Conservation (phyloP, 345 rosid genomes). For the Cochlearia excelsa region DNA sequence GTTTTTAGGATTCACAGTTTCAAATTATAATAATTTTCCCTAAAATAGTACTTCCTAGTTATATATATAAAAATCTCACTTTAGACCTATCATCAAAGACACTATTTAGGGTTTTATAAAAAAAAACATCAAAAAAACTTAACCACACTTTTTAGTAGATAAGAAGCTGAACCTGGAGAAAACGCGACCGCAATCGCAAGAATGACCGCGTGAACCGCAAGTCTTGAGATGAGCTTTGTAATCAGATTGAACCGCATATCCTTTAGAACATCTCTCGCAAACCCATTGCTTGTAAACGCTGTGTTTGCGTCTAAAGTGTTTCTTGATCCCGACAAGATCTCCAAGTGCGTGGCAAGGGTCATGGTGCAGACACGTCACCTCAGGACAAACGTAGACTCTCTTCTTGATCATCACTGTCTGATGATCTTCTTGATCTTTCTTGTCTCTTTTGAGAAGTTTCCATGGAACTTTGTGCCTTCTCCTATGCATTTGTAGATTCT, state of each 20-base stretch:
- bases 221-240: conserved; percentile 97
- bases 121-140: conserved; percentile 42
- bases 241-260: conserved; percentile 94
- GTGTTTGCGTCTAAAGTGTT: conserved; percentile 55
- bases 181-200: conserved; percentile 87
- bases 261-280: conserved; percentile 84
- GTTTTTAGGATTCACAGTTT: conserved; percentile 23
- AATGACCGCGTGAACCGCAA: conserved; percentile 94
- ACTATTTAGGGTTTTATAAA: conserved; percentile 22
- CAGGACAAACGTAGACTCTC: conserved; percentile 88
- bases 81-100: neutral
- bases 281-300: conserved; percentile 92
- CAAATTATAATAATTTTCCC: neutral
- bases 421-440: conserved; percentile 38
- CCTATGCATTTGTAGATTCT: too few relatives aligned
- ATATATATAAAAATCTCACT: neutral
- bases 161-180: too few relatives aligned
- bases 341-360: conserved; percentile 94
- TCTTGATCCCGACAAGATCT: conserved; percentile 67
- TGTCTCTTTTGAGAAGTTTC: conserved; percentile 90
- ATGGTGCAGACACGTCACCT: conserved; percentile 85
- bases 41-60: neutral
- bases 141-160: conserved; percentile 50
- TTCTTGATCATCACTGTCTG: conserved; percentile 40
- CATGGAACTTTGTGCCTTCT: conserved; percentile 67